Conservation (phyloP, 2,329 filamentous ascomycete genomes). For the Aspergillus cejpii region DNA sequence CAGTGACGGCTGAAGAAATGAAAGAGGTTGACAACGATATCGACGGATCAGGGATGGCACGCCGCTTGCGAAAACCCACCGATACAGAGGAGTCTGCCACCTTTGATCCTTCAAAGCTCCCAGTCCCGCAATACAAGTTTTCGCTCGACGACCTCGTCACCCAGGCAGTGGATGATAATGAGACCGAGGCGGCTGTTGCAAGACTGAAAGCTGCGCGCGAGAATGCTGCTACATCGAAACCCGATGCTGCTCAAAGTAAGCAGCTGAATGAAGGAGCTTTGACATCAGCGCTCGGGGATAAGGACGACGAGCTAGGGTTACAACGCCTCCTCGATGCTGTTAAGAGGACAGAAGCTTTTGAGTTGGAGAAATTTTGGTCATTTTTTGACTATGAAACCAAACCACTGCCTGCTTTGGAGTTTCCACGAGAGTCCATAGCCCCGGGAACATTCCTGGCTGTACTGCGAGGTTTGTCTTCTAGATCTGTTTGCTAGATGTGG, state of each 20-base stretch:
- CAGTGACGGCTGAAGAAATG: conserved; percentile 11
- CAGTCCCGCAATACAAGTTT: conserved; percentile 52
- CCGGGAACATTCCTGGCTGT: conserved; percentile 26
- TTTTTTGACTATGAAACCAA: conserved; percentile 46
- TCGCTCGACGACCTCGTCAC: conserved; percentile 57
- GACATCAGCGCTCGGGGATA: conserved; percentile 39
- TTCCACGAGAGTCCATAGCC: conserved; percentile 31
- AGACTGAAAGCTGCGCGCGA: conserved; percentile 32
- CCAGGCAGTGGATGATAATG: conserved; percentile 54
- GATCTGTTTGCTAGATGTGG: not conserved
- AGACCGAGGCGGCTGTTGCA: conserved; percentile 49
- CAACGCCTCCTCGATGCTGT: conserved; percentile 52
- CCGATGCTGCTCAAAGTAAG: conserved; percentile 5
- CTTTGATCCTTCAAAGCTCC: conserved; percentile 1
- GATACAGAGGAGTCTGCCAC: conserved; percentile 10
- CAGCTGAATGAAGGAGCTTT: conserved; percentile 37
- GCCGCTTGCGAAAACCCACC: conserved; percentile 16
- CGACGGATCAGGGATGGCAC: conserved; percentile 7
- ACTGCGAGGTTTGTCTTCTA: conserved; percentile 29
- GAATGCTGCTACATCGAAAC: not conserved
- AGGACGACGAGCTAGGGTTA: conserved; percentile 39
- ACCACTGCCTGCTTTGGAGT: conserved; percentile 22
- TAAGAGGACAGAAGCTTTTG: conserved; percentile 54
- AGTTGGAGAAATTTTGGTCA: conserved; percentile 49
- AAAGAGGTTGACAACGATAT: conserved; percentile 6